Evolutionary conservation across 768 basidiomycete species (phyloP), one percentile per base, ranked within the genome.

Genomic region (Auricularia cornea): DNA sequence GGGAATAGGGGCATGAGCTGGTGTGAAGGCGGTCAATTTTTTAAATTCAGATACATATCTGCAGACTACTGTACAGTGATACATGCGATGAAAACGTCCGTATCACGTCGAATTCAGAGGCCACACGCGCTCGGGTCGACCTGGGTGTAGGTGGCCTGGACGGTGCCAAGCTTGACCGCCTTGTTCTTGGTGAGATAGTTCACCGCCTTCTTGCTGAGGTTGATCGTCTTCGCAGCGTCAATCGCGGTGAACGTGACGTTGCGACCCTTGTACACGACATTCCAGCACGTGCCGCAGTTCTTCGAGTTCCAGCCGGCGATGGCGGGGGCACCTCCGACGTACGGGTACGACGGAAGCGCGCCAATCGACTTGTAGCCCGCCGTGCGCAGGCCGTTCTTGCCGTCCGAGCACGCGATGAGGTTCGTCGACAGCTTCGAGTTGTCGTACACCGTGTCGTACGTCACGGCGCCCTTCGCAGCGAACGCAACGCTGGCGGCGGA

Each of bases 181-280:
- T 67, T 51, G 10, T 63, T 63, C 26, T 63, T 48, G 35, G 68
- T 69, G 60, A 69, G 61, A 10, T 59, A n/a, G 48, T 69, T 59
- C 62, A 69, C 59, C 14, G 66, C 66, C 33, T 38, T 57, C 62
- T 66, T 30, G 29, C 64, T 59, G 8, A 67, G 57, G 54, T 67
- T 66, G 28, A 69, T 38, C 10, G 35, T 38, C 2, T 38, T 38
- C 35, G 35, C 8, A 14, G 8, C 10, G 35, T 38, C 35, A 14
- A 38, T 38, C 10, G 35, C 35, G 3, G 35, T 38, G 16, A 64
- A 65, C 44, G 76, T 79, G 70, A 85, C 75, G 61, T 69, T 79
- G 62, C 64, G 77, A 26, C 68, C 68, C 1, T 62, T 66, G 71
- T 79, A 86, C 3, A 80, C 79, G 66, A 88, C 65, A 3, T 65